Conservation (phyloP, 176 grass and related monocot genomes). For the Themeda triandra region DNA sequence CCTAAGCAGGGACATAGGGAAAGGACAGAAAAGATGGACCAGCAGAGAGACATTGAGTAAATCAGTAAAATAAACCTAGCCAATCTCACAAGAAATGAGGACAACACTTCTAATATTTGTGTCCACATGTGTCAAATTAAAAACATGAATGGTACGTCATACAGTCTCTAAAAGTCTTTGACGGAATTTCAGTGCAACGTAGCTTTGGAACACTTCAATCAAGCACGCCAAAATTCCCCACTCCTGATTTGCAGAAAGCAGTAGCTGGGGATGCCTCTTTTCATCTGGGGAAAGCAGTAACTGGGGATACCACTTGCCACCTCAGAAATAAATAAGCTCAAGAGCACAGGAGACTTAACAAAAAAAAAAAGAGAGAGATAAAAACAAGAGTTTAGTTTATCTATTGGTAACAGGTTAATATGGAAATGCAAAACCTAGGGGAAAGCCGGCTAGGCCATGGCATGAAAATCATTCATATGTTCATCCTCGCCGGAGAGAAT, state of each 20-base stretch:
- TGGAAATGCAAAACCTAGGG: neutral
- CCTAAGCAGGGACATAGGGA: neutral
- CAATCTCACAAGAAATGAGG: neutral
- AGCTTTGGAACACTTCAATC: neutral
- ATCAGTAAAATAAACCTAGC: neutral
- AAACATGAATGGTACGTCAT: too few relatives aligned
- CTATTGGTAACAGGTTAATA: neutral
- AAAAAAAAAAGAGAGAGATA: neutral
- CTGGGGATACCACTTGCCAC: neutral
- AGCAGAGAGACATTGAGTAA: neutral
- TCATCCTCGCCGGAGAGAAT: neutral
- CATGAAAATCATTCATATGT: neutral
- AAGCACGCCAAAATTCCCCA: neutral
- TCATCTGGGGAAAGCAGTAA: neutral
- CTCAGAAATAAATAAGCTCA: neutral
- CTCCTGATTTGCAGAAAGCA: neutral
- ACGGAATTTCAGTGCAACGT: neutral
- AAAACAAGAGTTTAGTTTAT: neutral
- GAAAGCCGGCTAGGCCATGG: neutral
- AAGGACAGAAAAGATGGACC: neutral
- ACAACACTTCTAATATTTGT: too few relatives aligned
- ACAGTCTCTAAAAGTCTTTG: too few relatives aligned
- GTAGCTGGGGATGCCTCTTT: neutral
- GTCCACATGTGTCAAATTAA: neutral
- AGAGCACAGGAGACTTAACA: neutral